Evolutionary conservation across 352 stramenopile species (phyloP), one percentile per base, ranked within the genome.

Genomic region (Phytophthora sp.): DNA sequence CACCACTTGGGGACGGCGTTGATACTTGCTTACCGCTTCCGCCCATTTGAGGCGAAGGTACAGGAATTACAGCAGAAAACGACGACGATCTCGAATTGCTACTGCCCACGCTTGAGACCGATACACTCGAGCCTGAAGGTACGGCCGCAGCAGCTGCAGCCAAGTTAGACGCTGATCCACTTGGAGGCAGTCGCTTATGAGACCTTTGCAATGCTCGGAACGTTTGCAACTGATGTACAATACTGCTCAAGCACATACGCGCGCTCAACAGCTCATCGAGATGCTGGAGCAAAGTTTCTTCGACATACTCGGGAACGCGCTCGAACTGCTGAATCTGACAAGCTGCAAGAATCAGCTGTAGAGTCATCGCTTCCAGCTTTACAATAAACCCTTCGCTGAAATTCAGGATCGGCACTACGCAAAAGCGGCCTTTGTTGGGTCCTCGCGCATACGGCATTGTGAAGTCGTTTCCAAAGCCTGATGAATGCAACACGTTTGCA

Each of bases 311-410:
- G 1, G 85, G 83, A 3, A 89, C 72, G 20, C 80, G 83, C n/a
- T 88, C 81, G 44, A 91, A 89, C 35, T 89, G 78, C 48, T 92
- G 79, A n/a, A 94, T 56, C 44, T 92, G 83, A n/a, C 85, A 92
- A 5, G 85, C 83, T 5, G 81, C 66, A 27, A 85, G 68, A 31
- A 92, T 91, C 23, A 94, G 44, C 32, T 90, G 82, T 8, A 94
- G 66, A 2, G 82, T 88, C 76, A 84, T 81, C 1, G 51, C 46
- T 50, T 94, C 83, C 11, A 94, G 69, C 26, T 81, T 81, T 39
- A 82, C 44, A 18, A 92, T 92, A 37, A 92, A 87, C 10, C 76
- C 69, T 57, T 91, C 82, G n/a, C 78, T 85, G 52, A 94, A 94
- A 54, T 94, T 94, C 18, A 94, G 45, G 27, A 94, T 90, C 12